Evolutionary conservation across 345 rosid species (phyloP).

Genomic region (Arabidopsis suecica): DNA sequence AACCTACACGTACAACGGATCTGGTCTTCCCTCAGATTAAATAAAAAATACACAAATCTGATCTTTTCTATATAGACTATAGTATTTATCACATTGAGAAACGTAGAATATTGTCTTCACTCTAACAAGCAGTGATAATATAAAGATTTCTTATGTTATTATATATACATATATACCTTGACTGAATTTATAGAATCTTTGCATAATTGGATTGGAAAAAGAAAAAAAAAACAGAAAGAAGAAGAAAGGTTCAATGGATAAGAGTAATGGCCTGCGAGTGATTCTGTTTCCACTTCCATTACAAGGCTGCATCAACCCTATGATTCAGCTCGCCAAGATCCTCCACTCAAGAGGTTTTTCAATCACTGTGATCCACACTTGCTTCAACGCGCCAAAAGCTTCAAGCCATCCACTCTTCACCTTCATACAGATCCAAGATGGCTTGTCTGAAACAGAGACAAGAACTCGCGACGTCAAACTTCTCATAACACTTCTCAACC

Average conservation of each 20-base stretch:
- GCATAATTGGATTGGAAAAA: no score
- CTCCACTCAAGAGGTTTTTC: constrained; percentile 53
- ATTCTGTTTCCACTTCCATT: constrained; percentile 63
- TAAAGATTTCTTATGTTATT: no score
- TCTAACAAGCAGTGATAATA: no score
- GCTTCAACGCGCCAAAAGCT: constrained; percentile 45
- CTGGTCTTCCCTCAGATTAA: no score
- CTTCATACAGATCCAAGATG: constrained; percentile 38
- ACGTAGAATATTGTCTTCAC: no score
- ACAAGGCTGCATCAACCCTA: constrained; percentile 68
- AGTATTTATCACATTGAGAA: no score
- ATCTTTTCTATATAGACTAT: no score
- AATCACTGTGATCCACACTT: constrained; percentile 58
- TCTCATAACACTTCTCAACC: constrained; percentile 24
- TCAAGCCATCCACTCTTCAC: constrained; percentile 41
- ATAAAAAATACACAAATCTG: no score
- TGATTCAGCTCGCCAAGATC: constrained; percentile 70
- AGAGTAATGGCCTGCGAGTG: constrained; percentile 36
- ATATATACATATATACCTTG: no score
- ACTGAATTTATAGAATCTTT: no score
- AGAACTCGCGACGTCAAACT: constrained; percentile 13
- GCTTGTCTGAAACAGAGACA: constrained; percentile 44
- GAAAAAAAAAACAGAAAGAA: constrained; percentile 14
- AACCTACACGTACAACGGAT: no score
- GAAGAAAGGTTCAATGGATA: constrained; percentile 35